phyloP scores from a whole-genome alignment of 305 asterid genomes.

The Fraxinus sp. region DNA sequence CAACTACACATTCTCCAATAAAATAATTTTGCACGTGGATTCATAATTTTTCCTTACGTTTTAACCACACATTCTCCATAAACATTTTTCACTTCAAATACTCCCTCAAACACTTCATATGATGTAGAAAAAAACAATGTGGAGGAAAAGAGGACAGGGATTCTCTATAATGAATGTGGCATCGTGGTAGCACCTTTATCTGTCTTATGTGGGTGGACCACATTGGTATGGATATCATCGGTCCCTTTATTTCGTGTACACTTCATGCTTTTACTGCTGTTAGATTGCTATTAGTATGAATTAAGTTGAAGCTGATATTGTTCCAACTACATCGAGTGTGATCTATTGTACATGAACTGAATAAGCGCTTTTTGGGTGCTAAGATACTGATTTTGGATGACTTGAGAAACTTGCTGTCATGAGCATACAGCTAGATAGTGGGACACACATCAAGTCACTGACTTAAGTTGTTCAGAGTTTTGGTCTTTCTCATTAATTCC shows the following conservation, averaged over 20 bases:
- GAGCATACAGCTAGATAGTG: neutral
- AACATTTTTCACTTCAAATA: too few species aligned
- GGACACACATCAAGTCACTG: neutral
- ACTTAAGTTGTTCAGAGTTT: neutral
- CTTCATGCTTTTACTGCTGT: neutral
- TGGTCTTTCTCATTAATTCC: neutral
- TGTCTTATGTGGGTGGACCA: neutral
- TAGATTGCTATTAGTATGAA: neutral
- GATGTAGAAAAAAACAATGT: neutral
- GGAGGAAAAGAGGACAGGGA: slow-evolving; percentile 16
- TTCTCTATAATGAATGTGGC: slow-evolving; percentile 16
- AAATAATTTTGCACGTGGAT: too few species aligned
- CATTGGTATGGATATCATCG: neutral
- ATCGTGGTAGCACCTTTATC: slow-evolving; percentile 7
- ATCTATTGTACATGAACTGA: neutral
- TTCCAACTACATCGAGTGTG: neutral
- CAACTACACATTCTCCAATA: too few species aligned
- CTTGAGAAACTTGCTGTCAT: neutral
- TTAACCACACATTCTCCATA: too few species aligned
- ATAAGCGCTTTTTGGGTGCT: neutral
- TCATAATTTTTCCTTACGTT: too few species aligned
- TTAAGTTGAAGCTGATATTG: neutral
- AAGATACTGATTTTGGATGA: neutral
- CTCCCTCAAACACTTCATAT: neutral
- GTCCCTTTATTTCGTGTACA: neutral